These are phyloP conservation scores for Fusarium torulosum DNA, from an alignment of 2,329 filamentous ascomycete genomes.

Conservation along the genomic window DNA sequence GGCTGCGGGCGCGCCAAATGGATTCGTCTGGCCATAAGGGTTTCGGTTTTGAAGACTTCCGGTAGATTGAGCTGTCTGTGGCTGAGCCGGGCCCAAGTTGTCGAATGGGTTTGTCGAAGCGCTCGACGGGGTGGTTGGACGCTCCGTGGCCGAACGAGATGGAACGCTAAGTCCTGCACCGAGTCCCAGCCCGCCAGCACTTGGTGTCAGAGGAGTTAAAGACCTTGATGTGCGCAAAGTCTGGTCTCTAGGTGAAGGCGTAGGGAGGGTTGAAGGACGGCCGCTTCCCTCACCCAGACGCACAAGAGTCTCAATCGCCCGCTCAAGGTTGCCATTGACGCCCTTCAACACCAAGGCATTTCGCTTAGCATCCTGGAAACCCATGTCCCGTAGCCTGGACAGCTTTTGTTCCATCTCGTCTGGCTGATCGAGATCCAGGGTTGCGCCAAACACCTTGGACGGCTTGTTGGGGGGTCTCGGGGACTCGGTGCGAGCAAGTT, in stretches of 20 bases:
- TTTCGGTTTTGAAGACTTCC: slow-evolving; percentile 71
- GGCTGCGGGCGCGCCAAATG: slow-evolving; percentile 69
- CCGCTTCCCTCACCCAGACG: slow-evolving; percentile 80
- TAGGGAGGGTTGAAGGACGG: slow-evolving; percentile 52
- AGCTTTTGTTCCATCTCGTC: slow-evolving; percentile 82
- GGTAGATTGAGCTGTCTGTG: slow-evolving; percentile 74
- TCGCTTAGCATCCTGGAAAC: slow-evolving; percentile 84
- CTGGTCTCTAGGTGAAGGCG: slow-evolving; percentile 60
- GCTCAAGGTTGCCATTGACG: slow-evolving; percentile 86
- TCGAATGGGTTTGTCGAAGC: slow-evolving; percentile 77
- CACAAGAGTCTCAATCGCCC: slow-evolving; percentile 85
- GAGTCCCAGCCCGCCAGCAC: slow-evolving; percentile 48
- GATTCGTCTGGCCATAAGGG: slow-evolving; percentile 71
- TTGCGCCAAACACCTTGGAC: slow-evolving; percentile 77
- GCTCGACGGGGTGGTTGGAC: slow-evolving; percentile 58
- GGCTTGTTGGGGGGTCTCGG: slow-evolving; percentile 70
- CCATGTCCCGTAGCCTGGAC: slow-evolving; percentile 85
- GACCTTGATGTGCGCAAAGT: slow-evolving; percentile 64
- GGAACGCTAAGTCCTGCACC: slow-evolving; percentile 53
- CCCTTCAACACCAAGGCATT: slow-evolving; percentile 86
- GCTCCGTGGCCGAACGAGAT: slow-evolving; percentile 48
- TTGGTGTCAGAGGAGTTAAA: slow-evolving; percentile 65
- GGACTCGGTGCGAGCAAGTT: slow-evolving; percentile 50
- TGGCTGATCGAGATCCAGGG: slow-evolving; percentile 65
- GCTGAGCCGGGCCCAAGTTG: slow-evolving; percentile 64